phyloP scores from a whole-genome alignment of 371 early-diverging fungal genomes.

The Apophysomyces trapeziformis region DNA sequence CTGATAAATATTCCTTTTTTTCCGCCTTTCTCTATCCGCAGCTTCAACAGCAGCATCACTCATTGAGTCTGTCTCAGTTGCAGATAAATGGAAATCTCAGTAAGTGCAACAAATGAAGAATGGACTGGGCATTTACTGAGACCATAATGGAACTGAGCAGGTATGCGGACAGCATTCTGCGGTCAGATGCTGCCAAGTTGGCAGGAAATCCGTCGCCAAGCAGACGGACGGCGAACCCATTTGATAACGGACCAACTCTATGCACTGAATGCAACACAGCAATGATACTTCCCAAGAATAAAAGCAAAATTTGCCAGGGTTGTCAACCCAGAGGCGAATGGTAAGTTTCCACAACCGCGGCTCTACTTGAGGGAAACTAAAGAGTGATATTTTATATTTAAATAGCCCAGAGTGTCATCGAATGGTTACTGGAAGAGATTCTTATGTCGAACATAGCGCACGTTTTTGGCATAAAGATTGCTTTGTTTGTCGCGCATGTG shows the following conservation, averaged over 20 bases:
- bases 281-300: background rate
- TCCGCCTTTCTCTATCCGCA: conserved; percentile 4
- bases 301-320: background rate
- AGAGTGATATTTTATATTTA: background rate
- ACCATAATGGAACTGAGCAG: conserved; percentile 15
- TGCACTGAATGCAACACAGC: conserved; percentile 27
- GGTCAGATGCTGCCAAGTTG: conserved; percentile 21
- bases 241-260: conserved; percentile 11
- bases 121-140: background rate
- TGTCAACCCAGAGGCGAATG: conserved; percentile 29
- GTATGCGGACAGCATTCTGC: conserved; percentile 48
- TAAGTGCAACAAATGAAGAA: conserved; percentile 17
- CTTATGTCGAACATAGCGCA: conserved; percentile 49
- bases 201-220: conserved; percentile 11
- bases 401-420: conserved; percentile 48
- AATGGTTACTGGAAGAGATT: conserved; percentile 44
- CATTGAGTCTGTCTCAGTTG: conserved; percentile 32
- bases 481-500: conserved; percentile 50
- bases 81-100: conserved; percentile 53
- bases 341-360: conserved; percentile 17
- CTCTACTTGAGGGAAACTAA: too few species aligned
- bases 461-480: conserved; percentile 58
- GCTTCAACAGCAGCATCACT: conserved; percentile 57
- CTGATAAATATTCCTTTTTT: too few species aligned
- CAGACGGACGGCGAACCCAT: conserved; percentile 20